Conservation (phyloP, 805 yeast genomes). For the Cyberlindnera euphorbiiphila region DNA sequence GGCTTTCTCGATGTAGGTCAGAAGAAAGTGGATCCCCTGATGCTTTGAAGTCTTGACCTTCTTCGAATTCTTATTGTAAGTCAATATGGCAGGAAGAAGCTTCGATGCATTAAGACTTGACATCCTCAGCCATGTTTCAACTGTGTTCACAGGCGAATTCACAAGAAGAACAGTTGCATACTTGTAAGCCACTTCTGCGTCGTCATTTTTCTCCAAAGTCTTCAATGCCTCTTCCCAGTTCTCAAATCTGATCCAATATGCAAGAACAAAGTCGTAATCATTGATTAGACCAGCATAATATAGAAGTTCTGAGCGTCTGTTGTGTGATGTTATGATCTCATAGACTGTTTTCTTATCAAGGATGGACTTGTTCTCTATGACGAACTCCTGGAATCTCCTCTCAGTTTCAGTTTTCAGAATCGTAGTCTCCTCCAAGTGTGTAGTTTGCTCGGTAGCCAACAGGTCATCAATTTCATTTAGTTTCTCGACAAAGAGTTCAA, state of each 20-base stretch:
- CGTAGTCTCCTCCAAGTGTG: slow-evolving; percentile 23
- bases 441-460: slow-evolving; percentile 27
- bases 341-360: slow-evolving; percentile 69
- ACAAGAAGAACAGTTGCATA: slow-evolving; percentile 66
- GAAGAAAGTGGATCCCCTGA: slow-evolving; percentile 63
- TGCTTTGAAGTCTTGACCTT: slow-evolving; percentile 45
- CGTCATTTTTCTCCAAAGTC: slow-evolving; percentile 46
- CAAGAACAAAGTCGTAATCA: slow-evolving; percentile 66
- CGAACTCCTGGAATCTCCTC: slow-evolving; percentile 43
- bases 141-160: slow-evolving; percentile 65
- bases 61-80: slow-evolving; percentile 51
- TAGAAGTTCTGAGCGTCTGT: slow-evolving; percentile 59
- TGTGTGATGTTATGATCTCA: slow-evolving; percentile 65
- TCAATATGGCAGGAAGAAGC: slow-evolving; percentile 71
- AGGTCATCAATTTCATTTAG: slow-evolving; percentile 33
- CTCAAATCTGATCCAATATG: slow-evolving; percentile 63
- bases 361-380: slow-evolving; percentile 41
- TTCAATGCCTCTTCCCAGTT: slow-evolving; percentile 73
- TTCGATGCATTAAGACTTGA: slow-evolving; percentile 51
- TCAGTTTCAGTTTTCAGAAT: slow-evolving; percentile 26
- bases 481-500: slow-evolving; percentile 32
- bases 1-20: slow-evolving; percentile 45
- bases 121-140: slow-evolving; percentile 73
- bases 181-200: slow-evolving; percentile 51
- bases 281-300: slow-evolving; percentile 62